Conservation (phyloP, 1,139 yeast genomes). For the Blastobotrys petasosporus region DNA sequence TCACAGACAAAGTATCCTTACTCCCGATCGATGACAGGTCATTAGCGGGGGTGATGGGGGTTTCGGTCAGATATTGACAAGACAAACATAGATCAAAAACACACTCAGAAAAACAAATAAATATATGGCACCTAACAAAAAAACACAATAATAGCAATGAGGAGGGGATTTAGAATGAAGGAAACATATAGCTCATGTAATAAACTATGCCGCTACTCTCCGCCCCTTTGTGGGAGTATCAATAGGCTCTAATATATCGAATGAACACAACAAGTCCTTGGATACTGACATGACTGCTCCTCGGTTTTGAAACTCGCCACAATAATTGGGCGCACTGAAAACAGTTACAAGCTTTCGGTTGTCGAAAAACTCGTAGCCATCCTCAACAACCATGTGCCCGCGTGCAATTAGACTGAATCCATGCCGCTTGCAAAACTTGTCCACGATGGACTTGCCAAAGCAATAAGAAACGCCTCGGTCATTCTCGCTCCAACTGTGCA, state of each 20-base stretch:
- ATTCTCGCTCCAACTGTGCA: constrained; percentile 69
- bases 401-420: constrained; percentile 75
- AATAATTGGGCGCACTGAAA: constrained; percentile 83
- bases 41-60: too few species aligned
- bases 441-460: constrained; percentile 69
- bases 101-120: too few species aligned
- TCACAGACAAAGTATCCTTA: too few species aligned
- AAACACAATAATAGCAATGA: too few species aligned
- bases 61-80: too few species aligned
- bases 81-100: too few species aligned
- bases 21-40: too few species aligned
- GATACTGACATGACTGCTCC: constrained; percentile 89
- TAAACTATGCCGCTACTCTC: too few species aligned
- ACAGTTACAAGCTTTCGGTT: constrained; percentile 73
- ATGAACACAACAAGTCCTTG: constrained; percentile 68
- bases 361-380: constrained; percentile 83
- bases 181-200: too few species aligned
- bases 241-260: constrained; percentile 69
- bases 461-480: constrained; percentile 85
- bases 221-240: constrained; percentile 5
- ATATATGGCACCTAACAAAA: too few species aligned
- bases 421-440: constrained; percentile 60
- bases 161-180: too few species aligned
- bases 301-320: constrained; percentile 88
- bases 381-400: constrained; percentile 93